Evolutionary conservation across 73 alveolate species (phyloP), one percentile per base, ranked within the genome.

Genomic region (Paramecium sonneborni): DNA sequence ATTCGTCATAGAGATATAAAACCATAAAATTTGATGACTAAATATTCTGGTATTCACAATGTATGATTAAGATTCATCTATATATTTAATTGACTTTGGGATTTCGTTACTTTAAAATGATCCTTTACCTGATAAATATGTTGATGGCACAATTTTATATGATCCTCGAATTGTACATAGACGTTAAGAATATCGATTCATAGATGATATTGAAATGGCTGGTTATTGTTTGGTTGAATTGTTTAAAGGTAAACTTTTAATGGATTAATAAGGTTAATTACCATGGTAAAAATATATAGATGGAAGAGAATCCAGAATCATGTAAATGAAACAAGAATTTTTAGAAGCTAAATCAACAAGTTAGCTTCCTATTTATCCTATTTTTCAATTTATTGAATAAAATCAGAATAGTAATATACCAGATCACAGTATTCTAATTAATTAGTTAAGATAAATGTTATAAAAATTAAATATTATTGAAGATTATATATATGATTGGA

Each of bases 1-100:
- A 74, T 74, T 74, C 37, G 34, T 34, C 87, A 74, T 74, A 74
- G 87, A 39, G 87, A 74, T 74, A 74, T 74, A 1, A 74, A 74
- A 10, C 87, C 87, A 21, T 74, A 34, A 37, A 74, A 74, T 37
- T 37, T 74, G 44, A 74, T 74, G 87, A 39, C 57, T 21, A 74
- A 74, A 34, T 18, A 74, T 39, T 37, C 58, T 39, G 56, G 67
- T 74, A 74, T 34, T 74, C 37, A 37, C 67, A 39, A 74, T 74
- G 58, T 28, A 34, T 74, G 87, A 62, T 62, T 62, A 62, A 62
- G 84, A 62, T 62, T 32, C 84, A 26, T 23, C 84, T 26, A 62
- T 62, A 26, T 74, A 74, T 35, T 10, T 74, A 23, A 74, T 74
- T 6, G 87, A 74, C 20, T 74, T 37, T 37, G 87, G 87, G 58